These are phyloP conservation scores for Pseudonectria foliicola DNA, from an alignment of 2,329 filamentous ascomycete species.

Conservation along the genomic window DNA sequence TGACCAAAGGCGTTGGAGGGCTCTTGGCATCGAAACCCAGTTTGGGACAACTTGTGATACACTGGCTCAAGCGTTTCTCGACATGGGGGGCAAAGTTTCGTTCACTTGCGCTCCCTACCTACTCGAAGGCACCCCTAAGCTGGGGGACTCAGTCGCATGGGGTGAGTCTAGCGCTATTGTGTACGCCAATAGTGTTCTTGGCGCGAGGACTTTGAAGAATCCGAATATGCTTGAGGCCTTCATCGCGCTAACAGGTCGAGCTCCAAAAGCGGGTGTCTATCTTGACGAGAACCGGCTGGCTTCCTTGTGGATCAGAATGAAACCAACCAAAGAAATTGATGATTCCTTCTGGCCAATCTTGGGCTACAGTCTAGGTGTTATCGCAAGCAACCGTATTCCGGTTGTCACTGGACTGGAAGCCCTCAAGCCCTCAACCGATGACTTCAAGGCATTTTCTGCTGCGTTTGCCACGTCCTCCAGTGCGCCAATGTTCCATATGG, in stretches of 20 bases:
- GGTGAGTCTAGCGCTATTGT: conserved; percentile 15
- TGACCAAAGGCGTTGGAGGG: conserved; percentile 14
- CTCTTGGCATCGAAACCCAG: conserved; percentile 4
- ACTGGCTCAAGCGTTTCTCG: conserved; percentile 8
- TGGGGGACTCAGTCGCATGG: conserved; percentile 14
- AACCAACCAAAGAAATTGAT: background rate
- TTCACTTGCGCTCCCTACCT: conserved; percentile 18
- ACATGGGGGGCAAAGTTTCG: conserved; percentile 10
- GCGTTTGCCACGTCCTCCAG: conserved; percentile 15
- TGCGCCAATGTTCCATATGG: conserved; percentile 17
- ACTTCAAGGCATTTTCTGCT: conserved; percentile 13
- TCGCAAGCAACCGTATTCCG: conserved; percentile 10
- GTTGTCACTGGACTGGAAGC: conserved; percentile 9
- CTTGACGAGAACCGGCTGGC: conserved; percentile 8
- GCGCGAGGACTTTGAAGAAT: conserved; percentile 14
- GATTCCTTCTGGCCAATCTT: conserved; percentile 14
- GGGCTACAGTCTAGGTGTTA: conserved; percentile 10
- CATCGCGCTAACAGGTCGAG: conserved; percentile 14
- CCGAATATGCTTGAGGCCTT: conserved; percentile 11
- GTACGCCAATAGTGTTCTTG: conserved; percentile 16
- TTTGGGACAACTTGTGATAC: conserved; percentile 9
- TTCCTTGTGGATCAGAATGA: background rate
- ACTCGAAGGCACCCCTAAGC: conserved; percentile 7
- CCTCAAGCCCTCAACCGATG: conserved; percentile 6
- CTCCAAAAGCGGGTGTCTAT: conserved; percentile 9